These are phyloP conservation scores for Glaciozyma antarctica DNA, from an alignment of 768 basidiomycete species.

Conservation along the genomic window DNA sequence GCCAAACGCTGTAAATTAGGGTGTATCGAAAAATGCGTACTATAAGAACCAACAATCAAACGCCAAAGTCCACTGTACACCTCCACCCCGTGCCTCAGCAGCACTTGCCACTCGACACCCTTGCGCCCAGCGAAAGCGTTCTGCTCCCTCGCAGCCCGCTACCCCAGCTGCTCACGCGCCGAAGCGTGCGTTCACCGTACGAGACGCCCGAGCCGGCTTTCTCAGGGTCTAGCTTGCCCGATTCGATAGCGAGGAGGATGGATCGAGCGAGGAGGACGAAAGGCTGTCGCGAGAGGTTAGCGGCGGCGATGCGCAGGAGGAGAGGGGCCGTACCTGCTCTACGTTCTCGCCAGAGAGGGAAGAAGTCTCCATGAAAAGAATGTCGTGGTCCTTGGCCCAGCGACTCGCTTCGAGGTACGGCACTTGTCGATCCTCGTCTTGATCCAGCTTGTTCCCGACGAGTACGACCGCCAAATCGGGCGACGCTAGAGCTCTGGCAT, in stretches of 20 bases:
- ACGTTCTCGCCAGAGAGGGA: constrained; percentile 87
- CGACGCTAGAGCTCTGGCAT: constrained; percentile 84
- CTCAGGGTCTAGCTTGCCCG: constrained; percentile 52
- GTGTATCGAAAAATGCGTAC: no score
- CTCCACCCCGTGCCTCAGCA: no score
- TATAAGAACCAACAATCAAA: no score
- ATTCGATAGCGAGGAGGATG: constrained; percentile 33
- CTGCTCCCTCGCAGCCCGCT: constrained; percentile 3
- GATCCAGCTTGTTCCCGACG: constrained; percentile 70
- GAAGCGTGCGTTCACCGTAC: constrained; percentile 86
- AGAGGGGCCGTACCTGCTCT: constrained; percentile 41
- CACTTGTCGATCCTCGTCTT: constrained; percentile 84
- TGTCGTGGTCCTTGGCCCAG: constrained; percentile 92
- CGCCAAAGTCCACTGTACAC: no score
- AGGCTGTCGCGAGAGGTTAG: constrained; percentile 49
- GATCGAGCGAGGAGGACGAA: constrained; percentile 53
- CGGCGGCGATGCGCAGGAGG: neutral
- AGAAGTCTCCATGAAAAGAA: constrained; percentile 88
- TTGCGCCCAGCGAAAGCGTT: no score
- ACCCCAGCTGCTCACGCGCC: constrained; percentile 57
- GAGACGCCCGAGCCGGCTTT: constrained; percentile 89
- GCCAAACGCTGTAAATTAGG: no score
- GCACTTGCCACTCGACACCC: no score
- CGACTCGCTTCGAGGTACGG: constrained; percentile 88
- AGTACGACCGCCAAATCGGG: constrained; percentile 63